phyloP scores from a whole-genome alignment of 2,329 filamentous ascomycete genomes.

The Aureobasidium melanogenum region DNA sequence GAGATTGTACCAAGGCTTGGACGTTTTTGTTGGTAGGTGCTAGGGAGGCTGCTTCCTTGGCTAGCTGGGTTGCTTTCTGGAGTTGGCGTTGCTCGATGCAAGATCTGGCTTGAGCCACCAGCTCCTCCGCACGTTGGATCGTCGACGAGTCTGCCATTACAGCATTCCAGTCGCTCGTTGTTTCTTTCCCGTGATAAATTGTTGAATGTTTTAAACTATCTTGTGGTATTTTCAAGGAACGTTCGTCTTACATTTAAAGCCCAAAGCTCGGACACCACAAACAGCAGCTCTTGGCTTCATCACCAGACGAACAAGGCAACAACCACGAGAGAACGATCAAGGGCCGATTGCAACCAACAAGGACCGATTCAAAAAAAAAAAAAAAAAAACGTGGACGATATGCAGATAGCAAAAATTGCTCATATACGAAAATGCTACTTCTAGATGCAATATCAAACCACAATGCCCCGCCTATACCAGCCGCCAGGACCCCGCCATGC shows the following conservation, averaged over 20 bases:
- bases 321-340: not conserved
- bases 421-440: not conserved
- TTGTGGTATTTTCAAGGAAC: not conserved
- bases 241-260: conserved; percentile 1
- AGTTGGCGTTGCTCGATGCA: conserved; percentile 8
- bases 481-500: conserved; percentile 65
- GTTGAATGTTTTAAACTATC: not conserved
- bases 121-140: conserved; percentile 5
- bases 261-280: conserved; percentile 1
- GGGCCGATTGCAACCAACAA: not conserved
- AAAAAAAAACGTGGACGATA: not conserved
- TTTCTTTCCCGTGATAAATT: not conserved
- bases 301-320: not conserved
- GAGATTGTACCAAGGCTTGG: not conserved
- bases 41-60: conserved; percentile 10
- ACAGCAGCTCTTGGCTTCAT: not conserved
- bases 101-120: not conserved
- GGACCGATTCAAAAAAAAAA: not conserved
- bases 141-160: conserved; percentile 5
- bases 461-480: conserved; percentile 9
- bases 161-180: not conserved
- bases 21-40: conserved; percentile 8
- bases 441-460: not conserved
- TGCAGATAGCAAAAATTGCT: not conserved
- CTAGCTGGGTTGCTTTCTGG: conserved; percentile 7